A percentile compares a stretch with the other conserved stretches of the same genome.
Conservation (phyloP, 2,329 filamentous ascomycete genomes). For the Trichoderma simmonsii region DNA sequence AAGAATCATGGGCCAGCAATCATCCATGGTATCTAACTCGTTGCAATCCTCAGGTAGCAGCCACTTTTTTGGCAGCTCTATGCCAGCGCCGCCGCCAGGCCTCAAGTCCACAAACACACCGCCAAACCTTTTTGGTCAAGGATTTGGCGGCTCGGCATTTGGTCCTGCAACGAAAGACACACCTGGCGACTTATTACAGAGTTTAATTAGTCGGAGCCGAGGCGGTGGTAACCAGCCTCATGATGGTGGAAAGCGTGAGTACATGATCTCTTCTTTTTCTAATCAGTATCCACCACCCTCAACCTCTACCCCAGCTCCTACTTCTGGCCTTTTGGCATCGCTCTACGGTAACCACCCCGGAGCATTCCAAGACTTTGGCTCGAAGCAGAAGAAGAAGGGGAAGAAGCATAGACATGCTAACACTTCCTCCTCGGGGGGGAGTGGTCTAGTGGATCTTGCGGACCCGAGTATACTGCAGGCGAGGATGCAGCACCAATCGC, state of each 20-base stretch:
- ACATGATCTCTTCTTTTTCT: conserved; percentile 88
- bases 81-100: conserved; percentile 90
- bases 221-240: conserved; percentile 67
- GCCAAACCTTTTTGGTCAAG: conserved; percentile 90
- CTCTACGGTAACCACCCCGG: conserved; percentile 85
- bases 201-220: conserved; percentile 70
- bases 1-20: conserved; percentile 79
- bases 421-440: conserved; percentile 99
- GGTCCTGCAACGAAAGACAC: conserved; percentile 67
- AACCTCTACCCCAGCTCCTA: conserved; percentile 80
- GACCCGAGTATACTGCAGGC: conserved; percentile 99
- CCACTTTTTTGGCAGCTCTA: conserved; percentile 78
- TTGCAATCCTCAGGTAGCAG: conserved; percentile 59
- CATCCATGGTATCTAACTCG: conserved; percentile 75
- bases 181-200: conserved; percentile 66
- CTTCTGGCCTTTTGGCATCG: conserved; percentile 85
- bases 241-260: conserved; percentile 97
- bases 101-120: conserved; percentile 94
- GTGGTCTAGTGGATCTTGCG: conserved; percentile 99
- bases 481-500: conserved; percentile 85
- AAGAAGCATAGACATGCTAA: conserved; percentile 99
- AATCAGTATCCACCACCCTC: conserved; percentile 80
- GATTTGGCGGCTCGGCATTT: conserved; percentile 74
- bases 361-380: conserved; percentile 85
- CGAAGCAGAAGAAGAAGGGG: conserved; percentile 99